Evolutionary conservation across 306 rosid species (phyloP).

Genomic region (Argentina anserina): DNA sequence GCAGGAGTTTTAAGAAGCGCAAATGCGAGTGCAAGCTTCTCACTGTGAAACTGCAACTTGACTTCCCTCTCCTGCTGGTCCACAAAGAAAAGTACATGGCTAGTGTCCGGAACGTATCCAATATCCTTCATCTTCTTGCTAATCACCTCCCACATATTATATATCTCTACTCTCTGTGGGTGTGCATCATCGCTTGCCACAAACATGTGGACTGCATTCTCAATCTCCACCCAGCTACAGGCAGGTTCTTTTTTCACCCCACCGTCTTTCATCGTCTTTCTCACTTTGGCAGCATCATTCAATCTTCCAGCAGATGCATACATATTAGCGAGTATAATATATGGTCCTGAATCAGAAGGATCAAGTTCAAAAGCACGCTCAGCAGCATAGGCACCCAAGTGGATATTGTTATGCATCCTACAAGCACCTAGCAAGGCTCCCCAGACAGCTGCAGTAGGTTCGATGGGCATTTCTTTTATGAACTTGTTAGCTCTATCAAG

Average conservation of each 20-base stretch:
- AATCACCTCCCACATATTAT: conserved; percentile 26
- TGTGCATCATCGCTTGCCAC: conserved; percentile 31
- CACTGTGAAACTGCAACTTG: conserved; percentile 38
- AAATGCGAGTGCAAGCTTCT: conserved; percentile 39
- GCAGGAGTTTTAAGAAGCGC: conserved; percentile 29
- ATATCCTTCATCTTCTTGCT: conserved; percentile 26
- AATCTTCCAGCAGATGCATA: conserved; percentile 31
- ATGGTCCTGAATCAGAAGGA: conserved; percentile 38
- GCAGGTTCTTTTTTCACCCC: conserved; percentile 41
- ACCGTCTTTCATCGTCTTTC: conserved; percentile 34
- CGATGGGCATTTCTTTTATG: conserved; percentile 21
- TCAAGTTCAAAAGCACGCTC: conserved; percentile 32
- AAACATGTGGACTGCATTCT: conserved; percentile 35
- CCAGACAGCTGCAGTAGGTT: conserved; percentile 30
- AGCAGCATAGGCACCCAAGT: conserved; percentile 38
- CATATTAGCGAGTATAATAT: conserved; percentile 28
- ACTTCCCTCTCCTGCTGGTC: conserved; percentile 33
- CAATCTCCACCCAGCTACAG: conserved; percentile 43
- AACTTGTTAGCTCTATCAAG: conserved; percentile 26
- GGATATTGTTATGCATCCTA: conserved; percentile 32
- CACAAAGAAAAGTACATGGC: conserved; percentile 33
- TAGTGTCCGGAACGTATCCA: conserved; percentile 35
- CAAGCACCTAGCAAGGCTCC: conserved; percentile 38
- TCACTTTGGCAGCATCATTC: conserved; percentile 29
- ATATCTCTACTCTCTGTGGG: conserved; percentile 18